Conservation (phyloP, 495 filamentous ascomycete species). For the Clavariopsis aquatica region DNA sequence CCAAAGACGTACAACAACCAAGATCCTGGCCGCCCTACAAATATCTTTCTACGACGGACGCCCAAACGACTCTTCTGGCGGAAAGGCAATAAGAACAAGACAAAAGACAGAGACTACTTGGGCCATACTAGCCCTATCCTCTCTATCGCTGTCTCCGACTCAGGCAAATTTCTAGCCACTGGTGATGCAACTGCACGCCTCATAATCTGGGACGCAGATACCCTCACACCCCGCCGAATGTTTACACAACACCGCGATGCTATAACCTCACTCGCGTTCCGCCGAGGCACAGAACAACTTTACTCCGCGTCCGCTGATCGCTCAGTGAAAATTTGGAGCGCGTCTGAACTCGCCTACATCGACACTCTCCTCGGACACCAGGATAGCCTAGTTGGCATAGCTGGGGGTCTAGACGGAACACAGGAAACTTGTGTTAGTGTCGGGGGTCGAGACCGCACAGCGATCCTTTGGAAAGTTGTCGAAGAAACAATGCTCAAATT, state of each 20-base stretch:
- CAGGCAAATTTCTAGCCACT: conserved; percentile 87
- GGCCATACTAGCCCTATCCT: conserved; percentile 78
- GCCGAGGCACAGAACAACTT: conserved; percentile 81
- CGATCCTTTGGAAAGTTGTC: conserved; percentile 94
- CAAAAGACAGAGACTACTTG: conserved; percentile 59
- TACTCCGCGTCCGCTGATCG: conserved; percentile 87
- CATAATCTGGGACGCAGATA: conserved; percentile 81
- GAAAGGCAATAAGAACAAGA: conserved; percentile 53
- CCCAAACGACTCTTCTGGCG: conserved; percentile 70
- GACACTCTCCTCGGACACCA: conserved; percentile 97
- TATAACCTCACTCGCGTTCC: conserved; percentile 80
- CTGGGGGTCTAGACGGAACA: conserved; percentile 60
- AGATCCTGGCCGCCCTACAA: conserved; percentile 57
- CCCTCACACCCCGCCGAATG: conserved; percentile 72
- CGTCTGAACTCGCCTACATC: conserved; percentile 82
- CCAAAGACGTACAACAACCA: conserved; percentile 48
- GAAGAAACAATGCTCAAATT: conserved; percentile 96
- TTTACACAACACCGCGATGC: conserved; percentile 92
- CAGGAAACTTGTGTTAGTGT: conserved; percentile 89
- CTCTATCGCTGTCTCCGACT: conserved; percentile 79
- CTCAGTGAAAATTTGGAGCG: conserved; percentile 84
- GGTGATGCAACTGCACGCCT: conserved; percentile 80
- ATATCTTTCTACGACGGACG: conserved; percentile 63
- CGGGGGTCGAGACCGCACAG: conserved; percentile 86
- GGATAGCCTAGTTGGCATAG: conserved; percentile 80